Base-by-base conservation (phyloP, 768 basidiomycete genomes). In the Rhizopogon vulgaris region DNA sequence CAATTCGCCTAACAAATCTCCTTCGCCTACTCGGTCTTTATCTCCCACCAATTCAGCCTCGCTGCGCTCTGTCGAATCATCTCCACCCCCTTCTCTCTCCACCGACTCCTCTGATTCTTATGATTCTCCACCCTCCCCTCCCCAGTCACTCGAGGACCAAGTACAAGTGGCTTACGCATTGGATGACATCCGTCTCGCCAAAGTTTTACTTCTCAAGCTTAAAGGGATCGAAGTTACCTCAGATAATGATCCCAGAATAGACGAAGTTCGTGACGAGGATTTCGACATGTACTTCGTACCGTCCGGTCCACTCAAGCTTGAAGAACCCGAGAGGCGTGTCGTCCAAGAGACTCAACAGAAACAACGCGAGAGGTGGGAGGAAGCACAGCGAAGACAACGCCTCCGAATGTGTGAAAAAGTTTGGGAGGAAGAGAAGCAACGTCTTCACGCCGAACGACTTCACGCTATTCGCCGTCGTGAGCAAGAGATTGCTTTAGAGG, bases 171-270 rank as follows among this genome's bases (percentile, higher is more conserved):
- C 85, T 6, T 85, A 85, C 59, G 82, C 83, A 0, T 71, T 75
- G 56, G 84, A 86, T 63, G 72, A 87, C 69, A 78, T 86, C 52
- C 82, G 79, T 53, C 76, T 80, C 54, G 84, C 84, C 41, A 82
- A 81, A 69, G 71, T 80, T 27, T 74, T 86, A 10, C 72, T 84
- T n/a, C 69, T 87, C 46, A 74, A 76, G 18, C 76, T 84, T 57
- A 78, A 63, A 7, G 84, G 83, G 56, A 76, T 84, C 50, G 76
- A 84, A 53, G 78, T 85, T 62, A 70, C 74, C 9, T 73, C 74
- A 11, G 78, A 80, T 64, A 66, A 76, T 54, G 84, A 85, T 64
- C 83, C 84, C 1, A 77, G 82, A 41, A 83, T 85, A 48, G 80
- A 77, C 41, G 70, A 74, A 15, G 82, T 87, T 41, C 74, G 72